phyloP scores from a whole-genome alignment of 257 asterid species.

The Eucommia ulmoides region DNA sequence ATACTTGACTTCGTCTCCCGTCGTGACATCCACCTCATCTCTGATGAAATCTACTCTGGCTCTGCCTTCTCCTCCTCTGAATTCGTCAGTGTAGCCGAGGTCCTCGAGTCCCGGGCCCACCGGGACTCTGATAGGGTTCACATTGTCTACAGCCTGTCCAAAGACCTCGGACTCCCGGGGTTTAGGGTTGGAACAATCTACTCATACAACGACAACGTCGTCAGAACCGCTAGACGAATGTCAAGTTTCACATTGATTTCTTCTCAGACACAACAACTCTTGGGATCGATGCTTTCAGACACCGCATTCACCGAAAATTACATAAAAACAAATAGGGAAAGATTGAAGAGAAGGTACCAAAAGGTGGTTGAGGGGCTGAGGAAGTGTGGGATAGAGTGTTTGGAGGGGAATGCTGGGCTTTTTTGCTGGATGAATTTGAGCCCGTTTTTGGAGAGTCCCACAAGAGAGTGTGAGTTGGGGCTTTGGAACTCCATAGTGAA shows the following conservation, averaged over 20 bases:
- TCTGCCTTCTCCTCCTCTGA: slow-evolving; percentile 22
- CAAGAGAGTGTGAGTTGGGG: slow-evolving; percentile 25
- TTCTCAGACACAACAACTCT: slow-evolving; percentile 33
- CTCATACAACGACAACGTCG: slow-evolving; percentile 32
- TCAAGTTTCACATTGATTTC: slow-evolving; percentile 39
- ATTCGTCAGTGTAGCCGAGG: slow-evolving; percentile 31
- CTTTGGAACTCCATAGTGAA: slow-evolving; percentile 24
- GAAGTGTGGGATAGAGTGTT: slow-evolving; percentile 23
- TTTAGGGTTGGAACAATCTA: slow-evolving; percentile 38
- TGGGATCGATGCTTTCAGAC: slow-evolving; percentile 28
- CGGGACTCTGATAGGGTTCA: slow-evolving; percentile 27
- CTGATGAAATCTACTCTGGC: slow-evolving; percentile 44
- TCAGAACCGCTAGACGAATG: slow-evolving; percentile 38
- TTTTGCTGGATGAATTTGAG: slow-evolving; percentile 47
- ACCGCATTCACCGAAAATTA: slow-evolving; percentile 16
- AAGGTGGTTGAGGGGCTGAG: slow-evolving; percentile 21
- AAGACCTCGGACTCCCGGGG: slow-evolving; percentile 42
- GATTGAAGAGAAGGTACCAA: slow-evolving; percentile 19
- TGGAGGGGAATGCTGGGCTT: slow-evolving; percentile 34
- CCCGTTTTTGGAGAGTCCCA: slow-evolving; percentile 17
- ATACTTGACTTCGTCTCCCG: slow-evolving; percentile 20
- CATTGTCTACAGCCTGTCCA: slow-evolving; percentile 36
- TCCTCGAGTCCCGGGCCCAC: slow-evolving; percentile 17
- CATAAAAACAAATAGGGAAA: slow-evolving; percentile 20
- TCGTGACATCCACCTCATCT: slow-evolving; percentile 33